Percentiles rank a stretch among this genome's conserved stretches.
Conservation (phyloP, 805 yeast species). For the Wickerhamomyces mucosus region DNA sequence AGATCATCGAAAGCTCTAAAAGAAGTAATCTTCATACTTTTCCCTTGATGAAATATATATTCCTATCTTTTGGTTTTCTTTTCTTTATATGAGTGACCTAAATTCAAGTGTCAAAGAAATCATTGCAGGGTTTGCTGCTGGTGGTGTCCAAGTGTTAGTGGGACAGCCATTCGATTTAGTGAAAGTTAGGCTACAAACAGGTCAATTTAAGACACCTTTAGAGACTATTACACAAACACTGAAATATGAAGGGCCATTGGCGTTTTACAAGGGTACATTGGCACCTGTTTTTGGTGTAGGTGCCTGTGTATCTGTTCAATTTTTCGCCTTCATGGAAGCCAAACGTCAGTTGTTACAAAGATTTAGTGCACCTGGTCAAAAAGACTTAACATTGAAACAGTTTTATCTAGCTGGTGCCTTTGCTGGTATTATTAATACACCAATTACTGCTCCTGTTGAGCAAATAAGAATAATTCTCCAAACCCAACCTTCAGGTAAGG, state of each 20-base stretch:
- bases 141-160: conserved; percentile 87
- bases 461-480: conserved; percentile 90
- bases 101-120: conserved; percentile 38
- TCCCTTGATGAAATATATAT: no score
- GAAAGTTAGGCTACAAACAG: conserved; percentile 86
- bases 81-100: neutral
- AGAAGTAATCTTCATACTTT: neutral
- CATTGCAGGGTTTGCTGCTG: conserved; percentile 88
- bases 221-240: conserved; percentile 68
- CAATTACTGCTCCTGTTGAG: conserved; percentile 90
- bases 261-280: conserved; percentile 87
- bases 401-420: conserved; percentile 80
- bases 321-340: conserved; percentile 85
- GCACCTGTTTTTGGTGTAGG: conserved; percentile 94
- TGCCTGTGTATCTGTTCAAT: conserved; percentile 93
- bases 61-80: no score
- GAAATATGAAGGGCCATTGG: conserved; percentile 72
- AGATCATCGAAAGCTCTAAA: no score
- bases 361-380: conserved; percentile 24
- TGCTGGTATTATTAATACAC: conserved; percentile 87
- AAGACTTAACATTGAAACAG: conserved; percentile 46
- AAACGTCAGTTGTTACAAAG: conserved; percentile 55
- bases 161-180: conserved; percentile 94
- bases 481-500: conserved; percentile 46
- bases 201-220: conserved; percentile 66